A percentile compares a stretch with the other conserved stretches of the same genome.
These are phyloP conservation scores for Forsythia viridissima DNA, from an alignment of 257 asterid genomes.

Conservation along the genomic window DNA sequence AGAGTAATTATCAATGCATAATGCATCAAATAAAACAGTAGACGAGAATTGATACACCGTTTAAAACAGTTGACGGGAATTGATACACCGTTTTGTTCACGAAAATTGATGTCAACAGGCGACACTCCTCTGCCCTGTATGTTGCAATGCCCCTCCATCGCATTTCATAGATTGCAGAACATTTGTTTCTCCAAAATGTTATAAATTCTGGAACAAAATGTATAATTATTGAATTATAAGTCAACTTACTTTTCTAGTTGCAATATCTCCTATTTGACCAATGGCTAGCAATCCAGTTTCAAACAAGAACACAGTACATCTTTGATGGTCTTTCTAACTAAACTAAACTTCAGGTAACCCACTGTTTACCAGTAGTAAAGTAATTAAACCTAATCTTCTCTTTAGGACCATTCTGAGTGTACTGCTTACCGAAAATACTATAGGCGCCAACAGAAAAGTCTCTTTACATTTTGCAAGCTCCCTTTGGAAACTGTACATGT, in stretches of 20 bases:
- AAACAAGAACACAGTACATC: neutral
- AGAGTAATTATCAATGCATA: no score
- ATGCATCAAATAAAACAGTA: no score
- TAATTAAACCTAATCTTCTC: conserved; percentile 2
- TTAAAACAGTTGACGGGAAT: no score
- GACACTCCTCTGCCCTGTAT: no score
- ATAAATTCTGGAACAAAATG: neutral
- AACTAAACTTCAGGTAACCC: neutral
- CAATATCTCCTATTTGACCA: neutral
- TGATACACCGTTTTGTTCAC: no score
- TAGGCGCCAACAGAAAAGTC: neutral
- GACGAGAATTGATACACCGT: no score
- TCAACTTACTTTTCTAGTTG: neutral
- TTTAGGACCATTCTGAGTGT: neutral
- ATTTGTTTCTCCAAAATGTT: no score
- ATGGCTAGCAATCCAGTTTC: neutral
- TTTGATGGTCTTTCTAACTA: neutral
- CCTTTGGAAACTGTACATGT: conserved; percentile 22
- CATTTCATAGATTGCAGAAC: neutral
- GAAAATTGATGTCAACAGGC: no score
- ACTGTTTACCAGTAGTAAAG: neutral
- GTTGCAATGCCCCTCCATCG: no score
- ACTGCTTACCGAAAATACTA: neutral
- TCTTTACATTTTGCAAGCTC: conserved; percentile 13
- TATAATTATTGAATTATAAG: neutral